Evolutionary conservation across 2,329 filamentous ascomycete genomes (phyloP), one percentile per base, ranked within the genome.

Genomic region (Metarhizium anisopliae): DNA sequence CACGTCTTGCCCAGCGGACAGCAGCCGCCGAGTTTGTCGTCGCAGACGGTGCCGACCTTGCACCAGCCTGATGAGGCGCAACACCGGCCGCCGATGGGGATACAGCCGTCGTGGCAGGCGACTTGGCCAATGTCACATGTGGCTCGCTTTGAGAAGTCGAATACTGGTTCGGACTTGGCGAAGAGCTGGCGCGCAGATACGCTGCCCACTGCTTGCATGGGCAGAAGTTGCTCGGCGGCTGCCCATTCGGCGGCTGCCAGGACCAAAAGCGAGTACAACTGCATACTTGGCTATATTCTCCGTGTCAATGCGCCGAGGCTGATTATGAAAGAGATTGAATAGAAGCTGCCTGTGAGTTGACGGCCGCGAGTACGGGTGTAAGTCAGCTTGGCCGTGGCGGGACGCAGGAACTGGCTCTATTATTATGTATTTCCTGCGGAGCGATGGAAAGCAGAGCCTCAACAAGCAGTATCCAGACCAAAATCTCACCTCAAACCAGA

Each of bases 51-150:
- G 5, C 51, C 51, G 38, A 36, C 8, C 36, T 43, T 53, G 38
- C 51, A 53, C 18, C 25, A 53, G 7, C 51, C 51, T 1, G 38
- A 30, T 16, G 51, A 43, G 51, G 38, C 51, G 25, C 51, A 53
- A 20, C 51, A 53, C 30, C 4, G 38, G 18, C 51, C 51, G 40
- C 40, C 32, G 40, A 53, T 29, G 20, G 51, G 51, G 5, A 53
- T 53, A n/a, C 52, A 53, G 43, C 52, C 42, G 40, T 43, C 45
- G 43, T 53, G 40, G 52, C 52, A 53, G 1, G 52, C 16, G n/a
- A 53, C 29, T 25, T 53, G 40, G 43, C 52, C 43, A 18, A 47
- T 29, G 6, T 29, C 52, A 38, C 52, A 53, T 2, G 42, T 7
- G 20, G 42, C 52, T 47, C 42, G 40, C 43, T 53, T 53, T 20